Conservation (phyloP, 208 protist genomes). For the Leishmania martiniquensis region DNA sequence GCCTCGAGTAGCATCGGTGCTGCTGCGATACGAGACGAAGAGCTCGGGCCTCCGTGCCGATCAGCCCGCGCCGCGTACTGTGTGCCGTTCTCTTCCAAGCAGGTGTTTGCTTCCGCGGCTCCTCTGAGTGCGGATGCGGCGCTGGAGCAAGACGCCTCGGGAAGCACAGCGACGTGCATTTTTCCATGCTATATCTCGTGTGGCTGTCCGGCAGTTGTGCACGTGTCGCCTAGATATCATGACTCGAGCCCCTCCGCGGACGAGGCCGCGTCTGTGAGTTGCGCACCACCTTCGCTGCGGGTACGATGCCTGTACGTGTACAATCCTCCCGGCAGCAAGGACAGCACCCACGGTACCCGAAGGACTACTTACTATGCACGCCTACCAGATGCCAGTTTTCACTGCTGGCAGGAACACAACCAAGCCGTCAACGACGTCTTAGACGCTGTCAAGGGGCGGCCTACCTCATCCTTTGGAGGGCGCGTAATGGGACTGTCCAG, state of each 20-base stretch:
- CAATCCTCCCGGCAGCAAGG: neutral
- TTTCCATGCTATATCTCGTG: constrained; percentile 24
- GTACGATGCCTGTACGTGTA: neutral
- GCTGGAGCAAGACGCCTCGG: neutral
- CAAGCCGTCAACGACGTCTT: neutral
- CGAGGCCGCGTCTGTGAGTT: neutral
- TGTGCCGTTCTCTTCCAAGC: constrained; percentile 14
- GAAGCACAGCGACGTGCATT: neutral
- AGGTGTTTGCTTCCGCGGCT: constrained; percentile 2
- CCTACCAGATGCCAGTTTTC: constrained; percentile 4
- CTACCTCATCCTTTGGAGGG: neutral
- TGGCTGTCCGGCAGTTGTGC: constrained; percentile 14
- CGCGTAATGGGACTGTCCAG: constrained; percentile 2
- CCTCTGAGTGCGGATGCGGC: neutral
- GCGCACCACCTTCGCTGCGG: neutral
- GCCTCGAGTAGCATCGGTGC: neutral
- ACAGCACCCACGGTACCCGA: neutral
- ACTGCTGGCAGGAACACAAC: constrained; percentile 9
- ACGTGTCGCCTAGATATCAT: neutral
- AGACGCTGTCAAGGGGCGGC: neutral
- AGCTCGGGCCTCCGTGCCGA: neutral
- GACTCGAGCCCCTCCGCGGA: neutral
- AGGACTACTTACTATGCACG: neutral
- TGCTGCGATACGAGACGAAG: neutral
- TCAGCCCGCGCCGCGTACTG: neutral